Evolutionary conservation across 2,329 filamentous ascomycete genomes (phyloP), one percentile per base, ranked within the genome.

Genomic region (Clarireedia paspali): DNA sequence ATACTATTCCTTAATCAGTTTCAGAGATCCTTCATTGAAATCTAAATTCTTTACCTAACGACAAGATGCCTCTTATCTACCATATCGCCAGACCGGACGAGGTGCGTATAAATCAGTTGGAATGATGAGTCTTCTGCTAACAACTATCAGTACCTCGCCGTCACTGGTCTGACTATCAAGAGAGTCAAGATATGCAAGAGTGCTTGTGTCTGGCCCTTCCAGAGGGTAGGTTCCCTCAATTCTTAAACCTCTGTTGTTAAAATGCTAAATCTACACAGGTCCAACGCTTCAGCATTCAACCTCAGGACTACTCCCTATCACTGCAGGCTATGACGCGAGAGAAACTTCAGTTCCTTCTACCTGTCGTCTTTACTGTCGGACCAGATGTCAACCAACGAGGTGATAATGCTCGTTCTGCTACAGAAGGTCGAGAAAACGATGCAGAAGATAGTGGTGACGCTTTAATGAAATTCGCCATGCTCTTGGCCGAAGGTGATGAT

Each of bases 281-380:
- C 40, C 62, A 63, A 62, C 57, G 59, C 17, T 67, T 68, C 47
- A 81, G 77, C 59, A 84, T 88, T 65, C 85, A 85, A 62, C 87
- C 87, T 0, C 88, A 89, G 67, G 89, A 95, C 72, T 92, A 94
- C 71, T 82, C 81, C 57, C 88, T 95, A 78, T 84, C 84, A 56
- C 75, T 95, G 1, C 88, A 91, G 68, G 89, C 89, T 56, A 95
- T 95, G 89, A 95, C 89, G 17, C 83, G 85, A 64, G 90, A 95
- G 74, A 95, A 95, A 70, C 78, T 94, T 3, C 87, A 91, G 61
- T 91, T 94, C 69, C 78, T 84, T 5, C 79, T 94, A 0, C 89
- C 89, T 2, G 88, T 90, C 10, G 88, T 94, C 60, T 94, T 94
- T 73, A 94, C 89, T 39, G 86, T 94, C 58, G 89, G 89, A 14